Evolutionary conservation across 371 early-diverging fungal species (phyloP).

Genomic region (Capillidium rhysosporum): DNA sequence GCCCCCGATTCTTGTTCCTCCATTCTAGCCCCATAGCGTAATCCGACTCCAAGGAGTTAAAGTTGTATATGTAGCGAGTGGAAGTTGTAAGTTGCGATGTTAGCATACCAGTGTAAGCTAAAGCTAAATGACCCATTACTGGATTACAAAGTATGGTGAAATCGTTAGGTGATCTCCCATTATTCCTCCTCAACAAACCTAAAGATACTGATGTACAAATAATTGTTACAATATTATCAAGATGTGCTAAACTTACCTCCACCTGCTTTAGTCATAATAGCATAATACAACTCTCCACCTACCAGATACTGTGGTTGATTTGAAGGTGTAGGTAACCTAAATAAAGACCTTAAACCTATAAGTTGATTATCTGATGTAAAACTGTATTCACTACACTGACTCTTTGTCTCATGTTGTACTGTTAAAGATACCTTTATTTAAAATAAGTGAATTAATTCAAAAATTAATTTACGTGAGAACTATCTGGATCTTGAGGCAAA

Average conservation of each 20-base stretch:
- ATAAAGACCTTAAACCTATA: conserved; percentile 52
- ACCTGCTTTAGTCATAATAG: conserved; percentile 63
- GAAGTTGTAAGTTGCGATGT: conserved; percentile 42
- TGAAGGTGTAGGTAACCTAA: conserved; percentile 29
- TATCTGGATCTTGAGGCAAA: conserved; percentile 19
- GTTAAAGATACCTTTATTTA: conserved; percentile 38
- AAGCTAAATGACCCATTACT: conserved; percentile 67
- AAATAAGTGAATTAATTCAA: not conserved
- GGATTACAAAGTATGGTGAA: conserved; percentile 60
- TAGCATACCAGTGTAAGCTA: conserved; percentile 60
- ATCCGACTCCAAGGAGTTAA: conserved; percentile 73
- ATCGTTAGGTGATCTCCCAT: conserved; percentile 21
- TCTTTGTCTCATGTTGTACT: conserved; percentile 42
- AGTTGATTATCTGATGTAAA: conserved; percentile 56
- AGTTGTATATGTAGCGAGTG: conserved; percentile 69
- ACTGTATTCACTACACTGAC: conserved; percentile 57
- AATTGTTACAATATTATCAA: not conserved
- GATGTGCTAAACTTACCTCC: conserved; percentile 36
- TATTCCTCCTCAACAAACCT: conserved; percentile 44
- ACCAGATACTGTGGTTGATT: conserved; percentile 22
- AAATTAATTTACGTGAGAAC: conserved; percentile 25
- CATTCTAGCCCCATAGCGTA: conserved; percentile 64
- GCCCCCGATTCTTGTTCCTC: conserved; percentile 26
- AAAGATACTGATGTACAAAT: conserved; percentile 24
- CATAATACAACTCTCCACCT: conserved; percentile 69